A percentile compares a stretch with the other conserved stretches of the same genome.
phyloP scores from a whole-genome alignment of 805 yeast genomes.

The Ogataea pini region DNA sequence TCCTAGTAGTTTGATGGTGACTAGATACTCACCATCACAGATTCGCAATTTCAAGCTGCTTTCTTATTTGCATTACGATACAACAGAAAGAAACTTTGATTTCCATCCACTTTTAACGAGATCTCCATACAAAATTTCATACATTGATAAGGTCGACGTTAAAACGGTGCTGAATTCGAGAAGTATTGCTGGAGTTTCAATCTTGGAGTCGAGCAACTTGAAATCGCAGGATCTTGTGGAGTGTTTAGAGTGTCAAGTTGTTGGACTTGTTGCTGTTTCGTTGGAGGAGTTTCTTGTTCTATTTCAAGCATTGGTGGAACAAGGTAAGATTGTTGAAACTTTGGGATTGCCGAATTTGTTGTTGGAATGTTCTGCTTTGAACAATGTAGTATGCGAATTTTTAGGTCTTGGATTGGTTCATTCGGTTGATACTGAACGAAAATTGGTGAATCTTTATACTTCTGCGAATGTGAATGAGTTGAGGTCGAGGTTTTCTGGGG shows the following conservation, averaged over 20 bases:
- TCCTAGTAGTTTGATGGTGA: constrained; percentile 13
- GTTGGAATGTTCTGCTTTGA: constrained; percentile 17
- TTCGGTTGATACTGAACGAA: constrained; percentile 48
- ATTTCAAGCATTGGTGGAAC: constrained; percentile 19
- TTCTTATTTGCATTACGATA: constrained; percentile 51
- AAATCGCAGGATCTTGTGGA: constrained; percentile 36
- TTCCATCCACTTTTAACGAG: constrained; percentile 43
- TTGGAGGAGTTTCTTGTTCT: constrained; percentile 23
- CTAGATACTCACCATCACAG: constrained; percentile 51
- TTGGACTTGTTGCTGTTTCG: constrained; percentile 40
- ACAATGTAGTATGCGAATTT: constrained; percentile 32
- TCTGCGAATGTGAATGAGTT: constrained; percentile 37
- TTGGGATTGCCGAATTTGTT: constrained; percentile 31
- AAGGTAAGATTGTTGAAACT: not conserved
- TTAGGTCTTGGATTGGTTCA: constrained; percentile 65
- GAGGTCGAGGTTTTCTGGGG: constrained; percentile 19
- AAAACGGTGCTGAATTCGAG: constrained; percentile 11
- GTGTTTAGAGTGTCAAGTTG: constrained; percentile 43
- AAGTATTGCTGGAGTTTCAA: constrained; percentile 40
- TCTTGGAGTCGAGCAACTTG: constrained; percentile 38
- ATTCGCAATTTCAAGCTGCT: constrained; percentile 52
- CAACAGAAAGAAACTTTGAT: constrained; percentile 32
- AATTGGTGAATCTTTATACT: constrained; percentile 55
- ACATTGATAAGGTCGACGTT: constrained; percentile 25
- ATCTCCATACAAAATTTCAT: constrained; percentile 45